Evolutionary conservation across 2,329 filamentous ascomycete genomes (phyloP), one percentile per base, ranked within the genome.

Genomic region (Hansfordia pulvinata): DNA sequence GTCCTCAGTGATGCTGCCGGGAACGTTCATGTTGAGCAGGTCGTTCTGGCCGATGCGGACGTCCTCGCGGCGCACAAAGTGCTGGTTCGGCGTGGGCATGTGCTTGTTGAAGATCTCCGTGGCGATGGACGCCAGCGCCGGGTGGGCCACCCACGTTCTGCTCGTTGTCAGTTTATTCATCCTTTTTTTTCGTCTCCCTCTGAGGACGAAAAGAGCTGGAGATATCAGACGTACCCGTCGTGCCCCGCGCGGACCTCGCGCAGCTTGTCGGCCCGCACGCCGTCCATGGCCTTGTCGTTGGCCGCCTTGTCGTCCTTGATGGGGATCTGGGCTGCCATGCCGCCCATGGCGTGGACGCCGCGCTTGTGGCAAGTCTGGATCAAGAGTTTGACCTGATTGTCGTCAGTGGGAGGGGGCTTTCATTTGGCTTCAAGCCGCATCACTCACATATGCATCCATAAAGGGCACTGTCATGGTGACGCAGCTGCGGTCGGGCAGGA

Each of bases 391-490:
- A 96, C 62, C 47, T 50, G 26, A 22, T 21, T n/a, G n/a, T n/a
- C n/a, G n/a, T n/a, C n/a, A n/a, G n/a, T n/a, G n/a, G n/a, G n/a
- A n/a, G n/a, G n/a, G n/a, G n/a, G n/a, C n/a, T n/a, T n/a, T n/a
- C n/a, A n/a, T n/a, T n/a, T n/a, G n/a, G 25, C 14, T 25, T 34
- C 19, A 20, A 20, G 20, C 8, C 8, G 11, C n/a, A 17, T 6
- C 14, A 41, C 44, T 28, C 22, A 51, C 83, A 47, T 98, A 98
- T 25, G 90, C 74, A 42, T 96, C 71, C 90, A 98, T 96, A 60
- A 98, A 98, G 9, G 90, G 90, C 2, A 88, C 80, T 9, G 86
- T 96, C 90, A 98, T 96, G 42, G 90, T 98, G 29, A 98, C 84
- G 34, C 73, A 68, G 29, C 77, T 77, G 35, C 90, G 82, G 54